phyloP scores from a whole-genome alignment of 169 alveolate genomes.

The Eimeria maxima region DNA sequence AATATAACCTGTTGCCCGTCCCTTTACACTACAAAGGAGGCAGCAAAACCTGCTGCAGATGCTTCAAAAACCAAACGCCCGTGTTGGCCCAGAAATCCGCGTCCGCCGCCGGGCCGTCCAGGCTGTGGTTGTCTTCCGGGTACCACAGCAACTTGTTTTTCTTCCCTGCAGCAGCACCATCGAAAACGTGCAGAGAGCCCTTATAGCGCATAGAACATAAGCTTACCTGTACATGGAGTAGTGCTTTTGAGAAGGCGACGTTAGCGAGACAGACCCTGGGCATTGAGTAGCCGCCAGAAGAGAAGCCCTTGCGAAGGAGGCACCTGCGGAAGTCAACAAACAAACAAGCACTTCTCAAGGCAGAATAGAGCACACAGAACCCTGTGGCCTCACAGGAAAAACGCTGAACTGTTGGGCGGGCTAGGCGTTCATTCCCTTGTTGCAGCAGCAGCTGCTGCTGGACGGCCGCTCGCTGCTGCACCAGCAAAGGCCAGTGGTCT shows the following conservation, averaged over 20 bases:
- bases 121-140: slow-evolving; percentile 76
- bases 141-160: slow-evolving; percentile 48
- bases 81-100: slow-evolving; percentile 81
- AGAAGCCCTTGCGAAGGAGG: slow-evolving; percentile 77
- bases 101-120: slow-evolving; percentile 51
- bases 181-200: neutral
- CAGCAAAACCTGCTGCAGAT: neutral
- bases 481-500: neutral
- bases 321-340: slow-evolving; percentile 30
- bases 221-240: neutral
- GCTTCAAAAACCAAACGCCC: slow-evolving; percentile 62
- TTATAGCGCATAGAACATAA: too few species aligned
- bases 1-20: neutral
- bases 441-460: neutral
- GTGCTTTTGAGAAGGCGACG: neutral
- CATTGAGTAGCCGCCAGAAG: slow-evolving; percentile 46
- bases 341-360: neutral
- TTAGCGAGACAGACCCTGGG: slow-evolving; percentile 2
- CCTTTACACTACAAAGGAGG: slow-evolving; percentile 25
- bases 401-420: neutral
- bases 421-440: too few species aligned
- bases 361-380: too few species aligned
- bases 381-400: neutral
- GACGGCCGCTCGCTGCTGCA: neutral
- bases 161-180: slow-evolving; percentile 58